These are phyloP conservation scores for Ceratobasidium sp. DNA, from an alignment of 1,284 basidiomycete genomes.

Conservation along the genomic window DNA sequence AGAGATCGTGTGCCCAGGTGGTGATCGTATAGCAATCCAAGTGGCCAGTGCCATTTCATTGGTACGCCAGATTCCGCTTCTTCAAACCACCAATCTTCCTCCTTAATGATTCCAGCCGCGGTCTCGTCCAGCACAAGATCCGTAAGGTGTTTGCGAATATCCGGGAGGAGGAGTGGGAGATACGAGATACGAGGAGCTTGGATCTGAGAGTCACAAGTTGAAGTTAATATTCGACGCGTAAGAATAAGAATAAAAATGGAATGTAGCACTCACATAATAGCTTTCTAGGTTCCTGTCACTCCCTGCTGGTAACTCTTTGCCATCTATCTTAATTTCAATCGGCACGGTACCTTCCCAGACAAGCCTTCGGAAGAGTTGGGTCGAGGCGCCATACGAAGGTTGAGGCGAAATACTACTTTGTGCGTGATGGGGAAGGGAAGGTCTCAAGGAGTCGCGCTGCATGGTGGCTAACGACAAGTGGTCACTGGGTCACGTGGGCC, in stretches of 20 bases:
- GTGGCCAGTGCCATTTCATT: slow-evolving; percentile 95
- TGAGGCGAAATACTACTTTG: slow-evolving; percentile 34
- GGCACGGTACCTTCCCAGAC: slow-evolving; percentile 89
- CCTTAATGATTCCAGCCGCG: slow-evolving; percentile 76
- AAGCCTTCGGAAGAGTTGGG: slow-evolving; percentile 81
- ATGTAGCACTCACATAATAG: slow-evolving; percentile 67
- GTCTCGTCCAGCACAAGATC: slow-evolving; percentile 90
- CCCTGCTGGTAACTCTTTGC: slow-evolving; percentile 86
- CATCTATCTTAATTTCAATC: slow-evolving; percentile 84
- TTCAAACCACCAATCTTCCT: slow-evolving; percentile 96
- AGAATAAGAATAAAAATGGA: background rate
- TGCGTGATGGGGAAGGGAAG: slow-evolving; percentile 27
- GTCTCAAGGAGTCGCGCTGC: slow-evolving; percentile 40
- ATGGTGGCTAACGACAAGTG: slow-evolving; percentile 17
- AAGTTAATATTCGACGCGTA: background rate
- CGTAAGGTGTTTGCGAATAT: slow-evolving; percentile 86
- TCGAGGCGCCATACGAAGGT: slow-evolving; percentile 61
- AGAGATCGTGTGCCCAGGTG: slow-evolving; percentile 60
- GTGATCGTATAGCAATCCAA: slow-evolving; percentile 91
- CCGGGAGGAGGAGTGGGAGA: slow-evolving; percentile 88
- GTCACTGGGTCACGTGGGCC: slow-evolving; percentile 21
- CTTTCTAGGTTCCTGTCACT: slow-evolving; percentile 88
- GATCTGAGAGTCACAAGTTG: slow-evolving; percentile 55
- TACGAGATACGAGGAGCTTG: slow-evolving; percentile 89
- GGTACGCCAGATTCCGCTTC: slow-evolving; percentile 75